Conservation (phyloP, 2,329 filamentous ascomycete genomes). For the Zymoseptoria crescenta region DNA sequence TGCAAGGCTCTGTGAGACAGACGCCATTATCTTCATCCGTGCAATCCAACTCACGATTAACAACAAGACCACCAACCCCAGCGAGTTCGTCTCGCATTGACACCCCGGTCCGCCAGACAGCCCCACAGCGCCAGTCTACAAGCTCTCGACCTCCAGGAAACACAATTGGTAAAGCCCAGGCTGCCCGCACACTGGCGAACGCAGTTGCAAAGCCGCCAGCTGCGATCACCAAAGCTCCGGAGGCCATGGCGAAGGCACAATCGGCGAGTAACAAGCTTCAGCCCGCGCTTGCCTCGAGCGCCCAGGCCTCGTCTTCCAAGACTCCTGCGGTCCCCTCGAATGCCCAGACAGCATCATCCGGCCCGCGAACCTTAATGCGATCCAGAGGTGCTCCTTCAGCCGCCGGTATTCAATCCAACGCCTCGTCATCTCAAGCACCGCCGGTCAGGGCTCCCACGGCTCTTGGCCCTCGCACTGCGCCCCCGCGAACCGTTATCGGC, state of each 20-base stretch:
- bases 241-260: not conserved
- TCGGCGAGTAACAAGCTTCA: not conserved
- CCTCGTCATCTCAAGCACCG: not conserved
- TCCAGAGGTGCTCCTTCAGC: not conserved
- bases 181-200: not conserved
- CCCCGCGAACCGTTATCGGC: not conserved
- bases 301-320: not conserved
- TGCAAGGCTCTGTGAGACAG: not conserved
- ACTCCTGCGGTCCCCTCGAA: not conserved
- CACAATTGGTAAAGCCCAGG: not conserved
- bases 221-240: too few relatives aligned
- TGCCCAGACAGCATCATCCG: not conserved
- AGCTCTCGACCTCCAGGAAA: not conserved
- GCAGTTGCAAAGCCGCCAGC: not conserved
- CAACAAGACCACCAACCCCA: not conserved
- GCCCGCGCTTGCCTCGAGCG: not conserved
- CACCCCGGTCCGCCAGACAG: too few relatives aligned
- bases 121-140: not conserved
- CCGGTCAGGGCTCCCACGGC: too few relatives aligned
- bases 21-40: not conserved
- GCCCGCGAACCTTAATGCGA: not conserved
- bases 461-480: not conserved
- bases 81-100: too few relatives aligned
- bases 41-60: not conserved
- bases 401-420: not conserved